Percentiles rank a stretch among this genome's conserved stretches.
phyloP scores from a whole-genome alignment of 176 grass and related monocot species.

The Aegilops umbellulata region DNA sequence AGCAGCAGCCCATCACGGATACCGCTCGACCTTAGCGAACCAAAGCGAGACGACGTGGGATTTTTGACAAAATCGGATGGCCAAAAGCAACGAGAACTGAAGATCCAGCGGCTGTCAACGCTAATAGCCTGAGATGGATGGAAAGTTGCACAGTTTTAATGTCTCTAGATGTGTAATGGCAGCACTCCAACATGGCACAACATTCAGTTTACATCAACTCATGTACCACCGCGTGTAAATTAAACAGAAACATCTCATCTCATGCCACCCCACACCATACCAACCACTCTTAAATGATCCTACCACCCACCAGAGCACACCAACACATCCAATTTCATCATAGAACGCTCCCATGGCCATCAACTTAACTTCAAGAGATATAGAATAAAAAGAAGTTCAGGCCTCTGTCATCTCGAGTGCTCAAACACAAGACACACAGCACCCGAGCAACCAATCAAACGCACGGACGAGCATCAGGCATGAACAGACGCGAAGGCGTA shows the following conservation, averaged over 20 bases:
- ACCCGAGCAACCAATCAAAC: background rate
- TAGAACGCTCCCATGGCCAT: conserved; percentile 30
- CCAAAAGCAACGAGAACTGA: too few species aligned
- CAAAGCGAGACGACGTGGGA: too few species aligned
- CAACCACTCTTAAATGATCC: conserved; percentile 33
- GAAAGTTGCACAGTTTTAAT: too few species aligned
- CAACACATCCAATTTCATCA: conserved; percentile 38
- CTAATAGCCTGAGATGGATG: too few species aligned
- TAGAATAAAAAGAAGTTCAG: background rate
- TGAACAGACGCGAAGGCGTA: background rate
- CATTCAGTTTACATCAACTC: conserved; percentile 11
- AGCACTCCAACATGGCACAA: background rate
- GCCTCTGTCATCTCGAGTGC: conserved; percentile 14
- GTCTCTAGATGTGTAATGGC: background rate
- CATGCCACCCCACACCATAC: conserved; percentile 25
- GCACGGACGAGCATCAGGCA: background rate
- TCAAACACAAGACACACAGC: background rate
- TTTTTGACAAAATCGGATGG: too few species aligned
- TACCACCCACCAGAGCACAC: conserved; percentile 43
- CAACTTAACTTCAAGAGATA: background rate
- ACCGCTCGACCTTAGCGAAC: too few species aligned
- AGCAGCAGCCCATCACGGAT: too few species aligned
- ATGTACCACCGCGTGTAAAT: conserved; percentile 1
- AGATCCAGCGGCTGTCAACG: too few species aligned
- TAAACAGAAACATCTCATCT: conserved; percentile 19